Evolutionary conservation across 164 flowering plant species (phyloP), one percentile per base, ranked within the genome.

Genomic region (Tinospora cordifolia): DNA sequence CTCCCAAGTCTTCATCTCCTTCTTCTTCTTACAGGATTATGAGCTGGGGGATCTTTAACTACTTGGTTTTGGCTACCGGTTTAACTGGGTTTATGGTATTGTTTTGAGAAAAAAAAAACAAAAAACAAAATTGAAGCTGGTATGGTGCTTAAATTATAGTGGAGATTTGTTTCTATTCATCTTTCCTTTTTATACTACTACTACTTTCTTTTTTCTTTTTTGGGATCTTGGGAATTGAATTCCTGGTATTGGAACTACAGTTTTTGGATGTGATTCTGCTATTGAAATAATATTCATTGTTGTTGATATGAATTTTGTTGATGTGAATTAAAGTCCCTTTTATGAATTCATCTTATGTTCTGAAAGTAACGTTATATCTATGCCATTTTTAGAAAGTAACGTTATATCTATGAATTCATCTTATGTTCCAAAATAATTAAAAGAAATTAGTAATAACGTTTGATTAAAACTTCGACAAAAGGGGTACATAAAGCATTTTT

Each of bases 1-100:
- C 90, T 41, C 72, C 86, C 24, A 70, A 64, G 40, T 24, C 75
- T 26, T 67, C 84, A 22, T 41, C 73, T 8, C 10, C 70, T 13
- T 69, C 82, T 11, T 78, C 84, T 40, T 80, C 87, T 65, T 60
- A 62, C 46, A 72, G 46, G 75, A 66, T 71, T 22, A 63, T 44
- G 72, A 66, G 68, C 72, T 76, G 51, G 74, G 75, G 82, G 25
- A 3, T 77, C 49, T 77, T 74, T 78, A 78, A 40, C 58, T 79
- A 73, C 51, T 65, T 85, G 76, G 79, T 75, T 66, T 72, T 84
- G 77, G 86, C 78, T 30, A 30, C 36, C 59, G 34, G 80, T 69
- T 79, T 81, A 47, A 81, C 80, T 54, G 75, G 69, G 69, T 44
- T 84, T 69, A 44, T 77, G 60, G 25, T 83, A 62, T 77, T 78